Evolutionary conservation across 1,139 yeast species (phyloP), one percentile per base, ranked within the genome.

Genomic region (Spencermartinsiella ligniputridi): DNA sequence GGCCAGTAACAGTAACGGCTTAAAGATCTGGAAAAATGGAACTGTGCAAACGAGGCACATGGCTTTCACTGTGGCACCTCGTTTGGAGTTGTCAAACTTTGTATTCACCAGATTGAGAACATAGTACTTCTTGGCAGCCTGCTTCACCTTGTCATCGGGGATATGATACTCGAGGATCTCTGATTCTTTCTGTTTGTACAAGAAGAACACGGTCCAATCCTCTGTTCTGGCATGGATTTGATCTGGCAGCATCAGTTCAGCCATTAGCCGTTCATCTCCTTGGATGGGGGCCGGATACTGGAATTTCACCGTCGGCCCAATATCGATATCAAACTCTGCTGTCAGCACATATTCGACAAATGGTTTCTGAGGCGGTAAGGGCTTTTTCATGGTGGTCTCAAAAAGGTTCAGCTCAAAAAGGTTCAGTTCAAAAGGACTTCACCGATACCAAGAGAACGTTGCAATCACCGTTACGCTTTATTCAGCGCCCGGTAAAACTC

Each of bases 181-280:
- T 19, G 49, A 48, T 13, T 52, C 54, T 13, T 46, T 46, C 38
- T 51, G 55, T 45, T 70, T 59, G 58, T 74, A 76, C 33, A 80
- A 65, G 46, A 79, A 64, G 51, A 79, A 78, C 24, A 79, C 64
- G 3, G 85, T 79, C 68, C 72, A 79, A 61, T 80, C 86, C 55
- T 79, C 83, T 24, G 68, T 68, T 39, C 85, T 61, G 45, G 73
- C 75, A 57, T 80, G 85, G 39, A 78, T 76, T 57, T 79, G 83
- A 56, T 80, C 86, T 0, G 86, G 86, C 35, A 80, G 64, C 81
- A 80, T 77, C 40, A 80, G 67, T 57, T 80, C 85, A 0, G 83
- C 82, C 56, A 60, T 55, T 20, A 56, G 42, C 39, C 52, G 54
- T 37, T 54, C 51, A 49, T 73, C 71, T 4, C 80, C 79, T 2